phyloP scores from a whole-genome alignment of 164 flowering plant genomes.

The Piper betle region DNA sequence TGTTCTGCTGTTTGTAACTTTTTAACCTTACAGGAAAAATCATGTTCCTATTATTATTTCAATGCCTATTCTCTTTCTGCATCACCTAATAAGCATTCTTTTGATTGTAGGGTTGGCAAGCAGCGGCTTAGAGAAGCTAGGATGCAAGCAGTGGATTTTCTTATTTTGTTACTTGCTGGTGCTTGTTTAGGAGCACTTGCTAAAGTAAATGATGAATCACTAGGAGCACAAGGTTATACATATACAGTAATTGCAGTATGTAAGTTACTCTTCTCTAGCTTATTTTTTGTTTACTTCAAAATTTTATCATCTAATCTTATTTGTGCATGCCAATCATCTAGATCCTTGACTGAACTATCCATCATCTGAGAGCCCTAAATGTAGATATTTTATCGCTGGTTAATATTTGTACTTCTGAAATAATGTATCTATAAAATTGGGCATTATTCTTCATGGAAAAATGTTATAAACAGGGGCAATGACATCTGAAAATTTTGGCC shows the following conservation, averaged over 20 bases:
- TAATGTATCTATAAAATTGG: too few relatives aligned
- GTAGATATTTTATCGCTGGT: too few relatives aligned
- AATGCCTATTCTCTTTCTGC: too few relatives aligned
- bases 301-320: background rate
- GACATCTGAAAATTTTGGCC: too few relatives aligned
- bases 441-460: too few relatives aligned
- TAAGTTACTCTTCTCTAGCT: background rate
- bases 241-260: conserved; percentile 70
- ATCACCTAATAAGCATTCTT: background rate
- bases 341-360: background rate
- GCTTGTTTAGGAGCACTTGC: conserved; percentile 91
- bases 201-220: conserved; percentile 89
- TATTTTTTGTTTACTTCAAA: background rate
- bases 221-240: conserved; percentile 75
- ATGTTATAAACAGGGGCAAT: too few relatives aligned
- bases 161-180: conserved; percentile 84
- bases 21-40: background rate
- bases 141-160: conserved; percentile 68
- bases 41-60: too few relatives aligned
- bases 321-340: background rate
- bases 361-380: background rate
- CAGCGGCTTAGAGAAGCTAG: conserved; percentile 83
- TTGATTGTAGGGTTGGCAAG: conserved; percentile 56
- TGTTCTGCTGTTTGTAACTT: too few relatives aligned
- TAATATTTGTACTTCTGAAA: too few relatives aligned